Base-by-base conservation (phyloP, 2,329 filamentous ascomycete species). In the Neopestalotiopsis sp. region DNA sequence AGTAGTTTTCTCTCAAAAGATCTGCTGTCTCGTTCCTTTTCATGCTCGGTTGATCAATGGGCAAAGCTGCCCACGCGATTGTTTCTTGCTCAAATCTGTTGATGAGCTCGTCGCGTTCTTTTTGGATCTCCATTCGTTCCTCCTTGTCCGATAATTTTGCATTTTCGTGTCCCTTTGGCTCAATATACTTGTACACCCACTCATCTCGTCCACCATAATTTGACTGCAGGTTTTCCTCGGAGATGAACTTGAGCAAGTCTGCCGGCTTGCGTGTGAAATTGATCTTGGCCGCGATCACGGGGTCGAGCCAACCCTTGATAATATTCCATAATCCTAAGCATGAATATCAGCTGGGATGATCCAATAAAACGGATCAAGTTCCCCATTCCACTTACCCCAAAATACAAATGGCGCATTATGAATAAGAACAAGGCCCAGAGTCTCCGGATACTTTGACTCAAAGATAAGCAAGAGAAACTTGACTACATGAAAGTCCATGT, bases 391-490 rank as follows among this genome's bases (percentile, higher is more conserved):
- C 62, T 67, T 65, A 80, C 78, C 77, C 73, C 81, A 83, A 81
- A 94, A 94, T 61, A 94, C 83, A 88, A 91, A 94, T 3, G 92
- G 92, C 0, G 91, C 88, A 76, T 93, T 93, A 82, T 94, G 92
- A 60, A 94, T 90, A 59, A 93, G 86, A 3, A 94, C 90, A 1
- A 86, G 83, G 49, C 91, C 91, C 1, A 94, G 83, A 0, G 89
- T 92, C 77, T 94, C 92, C 1, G 92, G 92, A 74, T 94, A 94
- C 75, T 93, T 92, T 63, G 91, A 91, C 81, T 94, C 92, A 74
- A 94, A 92, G 75, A 91, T 91, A 74, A 93, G 91, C 79, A 94
- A 92, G 83, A 94, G 92, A 81, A 93, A 94, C 73, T 92, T 94
- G 64, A 94, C 90, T 0, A 91, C 91, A 0, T 89, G 85, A 77